Evolutionary conservation across 495 filamentous ascomycete species (phyloP), one percentile per base, ranked within the genome.

Genomic region (Daldinia caldariorum): DNA sequence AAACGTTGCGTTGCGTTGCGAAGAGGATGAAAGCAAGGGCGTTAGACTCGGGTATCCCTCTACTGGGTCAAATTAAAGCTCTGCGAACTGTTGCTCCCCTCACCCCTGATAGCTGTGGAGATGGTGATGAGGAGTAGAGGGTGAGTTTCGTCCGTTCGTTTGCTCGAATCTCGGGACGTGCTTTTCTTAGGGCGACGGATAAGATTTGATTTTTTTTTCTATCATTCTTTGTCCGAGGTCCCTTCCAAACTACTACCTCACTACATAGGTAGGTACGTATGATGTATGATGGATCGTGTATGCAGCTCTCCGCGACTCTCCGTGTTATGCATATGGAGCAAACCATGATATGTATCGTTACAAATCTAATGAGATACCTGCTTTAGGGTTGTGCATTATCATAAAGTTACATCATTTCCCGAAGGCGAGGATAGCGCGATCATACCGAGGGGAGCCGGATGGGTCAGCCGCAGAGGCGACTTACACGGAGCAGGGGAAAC

Each of bases 391-490:
- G 43, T 47, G 43, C 43, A 47, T 47, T 47, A 47, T 47, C 43
- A 61, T 61, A 37, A 35, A 18, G 58, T 43, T 43, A 55, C 58
- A 63, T 59, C 60, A 63, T 69, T 56, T 58, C 37, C 43, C 9
- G 13, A 18, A 39, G 31, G 54, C 35, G 20, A 55, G 20, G 35
- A 66, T 35, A 50, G 58, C 29, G 55, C 22, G 4, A 20, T 12
- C 26, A 53, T 64, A 64, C 59, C 63, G 59, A 67, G 37, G 57
- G 50, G 60, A 62, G 60, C 69, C 63, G 55, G 61, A 63, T 50
- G 63, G 63, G 63, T 63, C 63, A 64, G 59, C 63, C 54, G 53
- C 54, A 63, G 38, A 38, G 59, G 26, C 10, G 38, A 45, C 4
- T 51, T 50, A 57, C n/a, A 31, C 47, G 56, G 31, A 56, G 16